A percentile compares a stretch with the other conserved stretches of the same genome.
Conservation (phyloP, 495 filamentous ascomycete species). For the Penicillium atrosanguineum region DNA sequence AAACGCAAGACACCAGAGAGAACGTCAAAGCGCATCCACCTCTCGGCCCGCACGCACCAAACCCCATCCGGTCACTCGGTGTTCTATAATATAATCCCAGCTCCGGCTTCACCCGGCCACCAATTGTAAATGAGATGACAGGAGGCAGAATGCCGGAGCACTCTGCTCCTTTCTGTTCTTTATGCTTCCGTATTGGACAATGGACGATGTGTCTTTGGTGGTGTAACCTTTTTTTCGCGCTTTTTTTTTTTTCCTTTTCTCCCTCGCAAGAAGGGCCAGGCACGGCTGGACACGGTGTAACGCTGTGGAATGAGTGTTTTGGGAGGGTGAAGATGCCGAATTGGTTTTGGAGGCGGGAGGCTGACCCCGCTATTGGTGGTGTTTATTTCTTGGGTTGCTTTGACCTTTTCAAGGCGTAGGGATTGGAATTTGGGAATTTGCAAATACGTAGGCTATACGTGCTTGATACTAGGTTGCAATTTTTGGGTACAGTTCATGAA, state of each 20-base stretch:
- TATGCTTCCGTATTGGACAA: not conserved
- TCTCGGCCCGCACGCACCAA: not conserved
- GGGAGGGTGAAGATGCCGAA: not conserved
- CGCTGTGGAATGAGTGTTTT: not conserved
- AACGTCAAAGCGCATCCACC: not conserved
- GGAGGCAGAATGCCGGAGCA: slow-evolving; percentile 22
- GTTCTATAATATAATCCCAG: not conserved
- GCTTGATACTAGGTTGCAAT: not conserved
- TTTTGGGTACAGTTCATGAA: not conserved
- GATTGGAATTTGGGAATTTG: not conserved
- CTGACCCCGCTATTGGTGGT: not conserved
- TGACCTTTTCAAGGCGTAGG: not conserved
- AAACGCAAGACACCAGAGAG: too few relatives aligned
- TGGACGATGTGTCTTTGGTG: not conserved
- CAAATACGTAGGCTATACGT: not conserved
- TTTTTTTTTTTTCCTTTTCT: too few relatives aligned
- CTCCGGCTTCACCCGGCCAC: not conserved
- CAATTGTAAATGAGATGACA: slow-evolving; percentile 14
- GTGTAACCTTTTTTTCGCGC: not conserved
- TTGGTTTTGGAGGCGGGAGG: not conserved
- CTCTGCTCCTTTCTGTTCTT: slow-evolving; percentile 14
- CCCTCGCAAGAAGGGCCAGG: too few relatives aligned
- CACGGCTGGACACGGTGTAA: not conserved
- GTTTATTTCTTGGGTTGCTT: not conserved
- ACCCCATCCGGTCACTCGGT: slow-evolving; percentile 13